These are phyloP conservation scores for Pontederia crassipes DNA, from an alignment of 176 grass and related monocot genomes.

Conservation along the genomic window DNA sequence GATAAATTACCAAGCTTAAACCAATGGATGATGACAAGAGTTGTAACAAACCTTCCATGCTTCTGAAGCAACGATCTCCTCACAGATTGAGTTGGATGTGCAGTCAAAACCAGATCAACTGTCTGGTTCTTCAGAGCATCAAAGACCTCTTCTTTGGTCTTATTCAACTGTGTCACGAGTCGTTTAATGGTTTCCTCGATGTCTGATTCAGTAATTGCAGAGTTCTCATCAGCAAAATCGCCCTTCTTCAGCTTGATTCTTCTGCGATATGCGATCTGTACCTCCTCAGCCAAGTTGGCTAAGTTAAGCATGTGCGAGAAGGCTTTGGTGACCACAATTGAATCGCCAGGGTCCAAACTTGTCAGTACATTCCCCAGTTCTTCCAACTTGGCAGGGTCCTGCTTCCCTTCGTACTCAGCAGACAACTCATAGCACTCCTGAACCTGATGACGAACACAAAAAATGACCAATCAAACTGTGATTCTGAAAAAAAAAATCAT, in stretches of 20 bases:
- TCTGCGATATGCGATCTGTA: constrained; percentile 81
- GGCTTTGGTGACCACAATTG: constrained; percentile 69
- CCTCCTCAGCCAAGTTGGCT: constrained; percentile 91
- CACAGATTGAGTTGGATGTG: constrained; percentile 91
- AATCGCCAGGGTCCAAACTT: constrained; percentile 70
- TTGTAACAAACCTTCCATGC: constrained; percentile 64
- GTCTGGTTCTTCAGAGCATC: constrained; percentile 89
- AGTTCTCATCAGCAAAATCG: constrained; percentile 86
- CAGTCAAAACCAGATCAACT: constrained; percentile 80
- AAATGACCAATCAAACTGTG: too few relatives aligned
- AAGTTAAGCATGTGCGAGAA: constrained; percentile 95
- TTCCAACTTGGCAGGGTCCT: constrained; percentile 49
- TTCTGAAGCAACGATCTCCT: constrained; percentile 87
- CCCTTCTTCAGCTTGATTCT: constrained; percentile 83
- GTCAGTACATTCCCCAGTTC: constrained; percentile 64
- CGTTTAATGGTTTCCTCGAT: constrained; percentile 84
- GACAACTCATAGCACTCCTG: constrained; percentile 92
- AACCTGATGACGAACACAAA: constrained; percentile 25
- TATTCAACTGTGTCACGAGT: constrained; percentile 54
- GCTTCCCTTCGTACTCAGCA: constrained; percentile 69
- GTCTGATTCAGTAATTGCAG: constrained; percentile 78
- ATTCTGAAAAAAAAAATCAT: too few relatives aligned
- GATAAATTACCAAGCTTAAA: too few relatives aligned
- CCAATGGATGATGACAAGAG: background rate
- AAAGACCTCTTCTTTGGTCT: constrained; percentile 66